Percentiles rank a stretch among this genome's conserved stretches.
Evolutionary conservation across 257 asterid species (phyloP).

Genomic region (Cruciata laevipes): DNA sequence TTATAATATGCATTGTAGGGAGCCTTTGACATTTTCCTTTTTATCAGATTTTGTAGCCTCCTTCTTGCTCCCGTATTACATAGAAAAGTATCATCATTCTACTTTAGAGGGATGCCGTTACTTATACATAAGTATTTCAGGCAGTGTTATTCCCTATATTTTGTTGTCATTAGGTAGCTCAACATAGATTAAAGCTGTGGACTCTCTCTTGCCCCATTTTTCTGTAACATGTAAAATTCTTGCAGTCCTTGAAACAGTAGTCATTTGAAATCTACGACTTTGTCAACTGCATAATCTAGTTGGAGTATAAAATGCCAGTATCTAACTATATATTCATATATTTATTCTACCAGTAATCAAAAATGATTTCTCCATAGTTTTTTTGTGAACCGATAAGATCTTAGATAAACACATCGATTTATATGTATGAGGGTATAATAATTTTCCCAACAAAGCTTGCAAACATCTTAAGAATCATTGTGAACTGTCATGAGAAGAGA

Average conservation of each 20-base stretch:
- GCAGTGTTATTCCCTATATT: too few species aligned
- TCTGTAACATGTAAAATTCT: neutral
- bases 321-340: neutral
- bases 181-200: neutral
- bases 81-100: too few species aligned
- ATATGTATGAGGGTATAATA: neutral
- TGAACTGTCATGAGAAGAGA: neutral
- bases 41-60: too few species aligned
- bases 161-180: too few species aligned
- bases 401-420: neutral
- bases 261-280: neutral
- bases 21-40: too few species aligned
- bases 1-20: too few species aligned
- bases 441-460: neutral
- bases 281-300: neutral
- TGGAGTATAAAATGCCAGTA: neutral
- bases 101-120: too few species aligned
- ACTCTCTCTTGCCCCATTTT: neutral
- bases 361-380: neutral
- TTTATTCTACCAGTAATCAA: neutral
- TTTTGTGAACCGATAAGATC: neutral
- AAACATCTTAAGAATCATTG: neutral
- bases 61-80: too few species aligned
- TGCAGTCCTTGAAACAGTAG: neutral
- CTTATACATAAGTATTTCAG: too few species aligned